Base-by-base conservation (phyloP, 23 red algal species). In the Agarophyton chilense region DNA sequence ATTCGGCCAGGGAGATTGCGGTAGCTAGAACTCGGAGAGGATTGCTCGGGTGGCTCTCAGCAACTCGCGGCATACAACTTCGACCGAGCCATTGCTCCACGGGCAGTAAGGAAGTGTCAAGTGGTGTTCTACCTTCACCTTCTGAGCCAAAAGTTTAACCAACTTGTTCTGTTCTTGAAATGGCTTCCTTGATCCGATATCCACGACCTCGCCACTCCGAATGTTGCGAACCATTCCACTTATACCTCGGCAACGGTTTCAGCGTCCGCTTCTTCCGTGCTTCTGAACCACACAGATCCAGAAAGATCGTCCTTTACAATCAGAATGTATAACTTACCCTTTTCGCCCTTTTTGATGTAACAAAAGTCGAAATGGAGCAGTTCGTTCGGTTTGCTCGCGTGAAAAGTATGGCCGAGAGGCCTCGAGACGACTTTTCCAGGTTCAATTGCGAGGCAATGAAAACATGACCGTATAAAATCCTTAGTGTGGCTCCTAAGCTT, bases 261-360 rank as follows among this genome's bases (percentile, higher is more conserved):
- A 4, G 82, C 1, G 12, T 86, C 82, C 12, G 82, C 82, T 50
- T 47, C 49, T 52, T 86, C 24, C 14, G 19, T 25, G n/a, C n/a
- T 25, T 47, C 25, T 8, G 22, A 86, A 16, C 21, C 1, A 86
- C 25, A 43, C 39, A 22, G 72, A 86, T 8, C 82, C 82, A 0
- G 32, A 86, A 38, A 86, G 61, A 22, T 86, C 63, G 36, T 86
- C 61, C 44, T 86, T 86, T 25, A 86, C n/a, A 16, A 86, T 74
- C 26, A 86, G 82, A 16, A 45, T 72, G 41, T 72, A 86, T 10
- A 19, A 10, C 3, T 58, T 86, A n/a, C 63, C 63, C 68, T 72
- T 31, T 70, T 72, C 78, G 18, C 24, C 29, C 39, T 60, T 60
- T 6, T 24, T 44, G 28, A 86, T 73, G 43, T 86, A 72, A 49